Evolutionary conservation across 2,329 filamentous ascomycete species (phyloP).

Genomic region (Hawksworthiomyces lignivorus): DNA sequence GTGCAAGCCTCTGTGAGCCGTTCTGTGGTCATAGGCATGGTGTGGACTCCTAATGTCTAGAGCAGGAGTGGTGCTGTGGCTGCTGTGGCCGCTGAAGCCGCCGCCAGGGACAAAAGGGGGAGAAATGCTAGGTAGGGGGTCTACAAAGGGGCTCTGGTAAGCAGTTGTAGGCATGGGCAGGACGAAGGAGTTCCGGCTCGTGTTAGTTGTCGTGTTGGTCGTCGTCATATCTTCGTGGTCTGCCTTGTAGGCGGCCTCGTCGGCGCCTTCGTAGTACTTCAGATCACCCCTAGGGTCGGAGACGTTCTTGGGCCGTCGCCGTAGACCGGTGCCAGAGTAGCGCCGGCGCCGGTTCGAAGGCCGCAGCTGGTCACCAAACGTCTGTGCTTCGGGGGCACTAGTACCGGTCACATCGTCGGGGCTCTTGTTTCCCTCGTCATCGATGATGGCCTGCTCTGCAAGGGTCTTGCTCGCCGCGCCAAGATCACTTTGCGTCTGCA

Average conservation of each 20-base stretch:
- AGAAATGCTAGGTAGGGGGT: not conserved
- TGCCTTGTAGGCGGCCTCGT: slow-evolving; percentile 71
- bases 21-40: not conserved
- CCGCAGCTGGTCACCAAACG: slow-evolving; percentile 34
- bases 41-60: slow-evolving; percentile 10
- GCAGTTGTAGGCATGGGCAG: not conserved
- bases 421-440: slow-evolving; percentile 28
- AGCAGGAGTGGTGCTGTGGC: slow-evolving; percentile 13
- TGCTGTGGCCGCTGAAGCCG: slow-evolving; percentile 8
- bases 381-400: slow-evolving; percentile 57
- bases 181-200: slow-evolving; percentile 13
- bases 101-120: too few relatives aligned
- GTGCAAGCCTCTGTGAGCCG: not conserved
- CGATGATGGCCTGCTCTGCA: not conserved
- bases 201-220: slow-evolving; percentile 10
- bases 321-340: slow-evolving; percentile 80
- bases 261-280: slow-evolving; percentile 86
- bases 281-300: slow-evolving; percentile 64
- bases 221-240: slow-evolving; percentile 43
- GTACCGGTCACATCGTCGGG: slow-evolving; percentile 53
- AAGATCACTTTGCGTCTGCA: slow-evolving; percentile 12
- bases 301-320: slow-evolving; percentile 65
- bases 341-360: slow-evolving; percentile 51
- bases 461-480: not conserved
- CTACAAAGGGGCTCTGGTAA: not conserved